phyloP scores from a whole-genome alignment of 257 asterid genomes.

The Solanum habrochaites region DNA sequence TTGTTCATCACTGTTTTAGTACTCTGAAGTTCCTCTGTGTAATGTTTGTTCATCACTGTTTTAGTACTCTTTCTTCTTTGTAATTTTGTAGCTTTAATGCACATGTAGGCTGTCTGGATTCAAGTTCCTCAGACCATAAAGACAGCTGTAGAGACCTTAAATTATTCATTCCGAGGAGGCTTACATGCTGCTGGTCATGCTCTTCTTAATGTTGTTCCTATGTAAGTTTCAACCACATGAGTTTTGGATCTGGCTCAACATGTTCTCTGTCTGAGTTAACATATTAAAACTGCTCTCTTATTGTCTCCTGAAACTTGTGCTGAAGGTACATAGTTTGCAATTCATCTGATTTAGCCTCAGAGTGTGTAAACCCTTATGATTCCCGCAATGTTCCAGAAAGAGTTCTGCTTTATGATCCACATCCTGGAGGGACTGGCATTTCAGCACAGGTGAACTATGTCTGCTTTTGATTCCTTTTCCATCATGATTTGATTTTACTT shows the following conservation, averaged over 20 bases:
- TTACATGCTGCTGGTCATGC: slow-evolving; percentile 97
- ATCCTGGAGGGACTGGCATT: slow-evolving; percentile 95
- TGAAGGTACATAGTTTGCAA: slow-evolving; percentile 77
- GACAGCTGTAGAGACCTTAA: slow-evolving; percentile 39
- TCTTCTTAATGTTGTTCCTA: slow-evolving; percentile 72
- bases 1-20: not conserved
- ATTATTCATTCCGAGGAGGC: slow-evolving; percentile 70
- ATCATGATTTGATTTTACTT: not conserved
- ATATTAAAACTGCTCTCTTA: not conserved
- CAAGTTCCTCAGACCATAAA: slow-evolving; percentile 76
- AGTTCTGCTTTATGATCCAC: slow-evolving; percentile 89
- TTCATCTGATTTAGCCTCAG: slow-evolving; percentile 81
- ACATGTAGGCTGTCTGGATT: slow-evolving; percentile 85
- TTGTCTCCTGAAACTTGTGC: slow-evolving; percentile 12
- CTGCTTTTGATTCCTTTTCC: not conserved
- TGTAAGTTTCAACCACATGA: slow-evolving; percentile 43
- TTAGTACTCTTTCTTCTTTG: slow-evolving; percentile 1
- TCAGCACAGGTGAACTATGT: slow-evolving; percentile 56
- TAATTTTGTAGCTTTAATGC: not conserved
- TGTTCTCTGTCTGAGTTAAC: not conserved
- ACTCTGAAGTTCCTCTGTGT: slow-evolving; percentile 1
- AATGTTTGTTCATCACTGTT: not conserved
- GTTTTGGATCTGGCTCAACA: not conserved
- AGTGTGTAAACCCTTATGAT: slow-evolving; percentile 83
- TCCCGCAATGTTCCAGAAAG: slow-evolving; percentile 71